Conservation (phyloP, 257 asterid genomes). For the Ilex aquifolium region DNA sequence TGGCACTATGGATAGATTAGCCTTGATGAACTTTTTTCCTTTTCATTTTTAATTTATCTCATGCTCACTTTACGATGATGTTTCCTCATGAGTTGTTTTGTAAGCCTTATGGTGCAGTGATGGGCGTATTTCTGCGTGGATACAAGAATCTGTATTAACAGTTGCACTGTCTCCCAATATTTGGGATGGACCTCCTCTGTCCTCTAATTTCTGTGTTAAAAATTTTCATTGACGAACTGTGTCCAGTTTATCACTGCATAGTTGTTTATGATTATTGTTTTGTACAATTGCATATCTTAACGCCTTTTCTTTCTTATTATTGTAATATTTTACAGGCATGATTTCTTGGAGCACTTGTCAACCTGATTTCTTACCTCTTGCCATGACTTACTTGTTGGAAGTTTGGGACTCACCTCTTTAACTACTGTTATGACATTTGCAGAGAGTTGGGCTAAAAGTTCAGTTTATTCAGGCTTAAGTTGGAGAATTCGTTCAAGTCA, state of each 20-base stretch:
- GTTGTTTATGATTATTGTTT: slow-evolving; percentile 9
- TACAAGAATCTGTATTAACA: slow-evolving; percentile 26
- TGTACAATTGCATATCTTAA: slow-evolving; percentile 10
- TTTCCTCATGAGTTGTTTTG: slow-evolving; percentile 17
- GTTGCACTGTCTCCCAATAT: slow-evolving; percentile 23
- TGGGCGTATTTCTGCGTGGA: slow-evolving; percentile 23
- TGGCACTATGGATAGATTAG: background rate
- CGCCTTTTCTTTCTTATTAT: slow-evolving; percentile 20
- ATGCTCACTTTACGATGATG: background rate
- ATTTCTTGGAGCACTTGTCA: slow-evolving; percentile 80
- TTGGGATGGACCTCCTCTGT: slow-evolving; percentile 19
- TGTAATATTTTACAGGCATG: slow-evolving; percentile 71
- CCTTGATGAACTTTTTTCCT: background rate
- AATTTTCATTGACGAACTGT: slow-evolving; percentile 5
- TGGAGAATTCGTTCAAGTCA: slow-evolving; percentile 27
- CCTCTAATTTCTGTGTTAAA: slow-evolving; percentile 15
- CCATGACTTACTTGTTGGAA: slow-evolving; percentile 89
- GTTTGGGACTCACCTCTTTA: slow-evolving; percentile 95
- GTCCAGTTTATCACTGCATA: slow-evolving; percentile 9
- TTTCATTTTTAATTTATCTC: slow-evolving; percentile 5
- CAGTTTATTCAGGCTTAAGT: slow-evolving; percentile 32
- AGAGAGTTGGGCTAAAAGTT: slow-evolving; percentile 46
- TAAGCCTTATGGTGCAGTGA: slow-evolving; percentile 39
- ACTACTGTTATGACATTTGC: slow-evolving; percentile 90
- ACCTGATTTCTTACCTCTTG: slow-evolving; percentile 83